These are phyloP conservation scores for Amyloporia xantha DNA, from an alignment of 768 basidiomycete species.

Conservation along the genomic window DNA sequence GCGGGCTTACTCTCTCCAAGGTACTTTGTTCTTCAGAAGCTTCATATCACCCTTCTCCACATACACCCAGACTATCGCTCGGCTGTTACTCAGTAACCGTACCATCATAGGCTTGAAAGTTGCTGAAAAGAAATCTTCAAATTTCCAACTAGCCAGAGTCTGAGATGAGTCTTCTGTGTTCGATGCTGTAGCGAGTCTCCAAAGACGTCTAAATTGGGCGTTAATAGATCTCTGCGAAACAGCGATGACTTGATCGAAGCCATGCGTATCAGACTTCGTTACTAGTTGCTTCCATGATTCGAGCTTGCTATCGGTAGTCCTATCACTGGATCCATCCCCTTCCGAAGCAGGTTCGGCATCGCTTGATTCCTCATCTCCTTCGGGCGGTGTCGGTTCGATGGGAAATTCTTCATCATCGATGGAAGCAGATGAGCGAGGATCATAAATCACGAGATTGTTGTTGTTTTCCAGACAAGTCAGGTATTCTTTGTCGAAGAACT, in stretches of 20 bases:
- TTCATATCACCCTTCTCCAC: constrained; percentile 11
- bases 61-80: constrained; percentile 17
- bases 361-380: constrained; percentile 37
- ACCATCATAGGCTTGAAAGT: constrained; percentile 17
- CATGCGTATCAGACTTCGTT: constrained; percentile 12
- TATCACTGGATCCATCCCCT: neutral
- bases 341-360: constrained; percentile 52
- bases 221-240: constrained; percentile 21
- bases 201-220: constrained; percentile 10
- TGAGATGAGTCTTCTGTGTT: neutral
- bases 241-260: constrained; percentile 20
- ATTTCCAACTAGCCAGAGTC: constrained; percentile 9
- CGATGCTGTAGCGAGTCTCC: neutral
- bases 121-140: constrained; percentile 14
- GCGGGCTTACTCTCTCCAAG: constrained; percentile 2
- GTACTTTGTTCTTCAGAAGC: neutral
- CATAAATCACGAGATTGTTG: constrained; percentile 15
- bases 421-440: neutral
- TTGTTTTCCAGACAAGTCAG: constrained; percentile 16
- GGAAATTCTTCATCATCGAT: neutral
- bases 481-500: constrained; percentile 16
- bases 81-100: constrained; percentile 15
- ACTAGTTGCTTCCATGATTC: constrained; percentile 10
- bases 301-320: neutral
- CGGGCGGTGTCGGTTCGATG: constrained; percentile 14